A percentile compares a stretch with the other conserved stretches of the same genome.
These are phyloP conservation scores for Xylaria sp. DNA, from an alignment of 2,329 filamentous ascomycete genomes.

Conservation along the genomic window DNA sequence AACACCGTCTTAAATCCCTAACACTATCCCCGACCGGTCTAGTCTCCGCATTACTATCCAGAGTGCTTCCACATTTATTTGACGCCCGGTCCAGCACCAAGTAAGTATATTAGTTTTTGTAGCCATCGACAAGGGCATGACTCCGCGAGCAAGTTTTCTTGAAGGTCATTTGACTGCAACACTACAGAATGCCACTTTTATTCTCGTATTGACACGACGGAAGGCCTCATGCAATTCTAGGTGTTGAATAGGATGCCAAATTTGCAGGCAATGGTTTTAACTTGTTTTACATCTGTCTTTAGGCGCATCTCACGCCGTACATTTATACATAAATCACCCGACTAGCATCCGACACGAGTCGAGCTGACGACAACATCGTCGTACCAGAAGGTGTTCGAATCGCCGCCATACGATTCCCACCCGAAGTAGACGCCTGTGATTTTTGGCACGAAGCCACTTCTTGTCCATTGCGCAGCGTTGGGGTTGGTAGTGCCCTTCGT, in stretches of 20 bases:
- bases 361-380: conserved; percentile 66
- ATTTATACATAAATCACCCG: not conserved
- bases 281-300: not conserved
- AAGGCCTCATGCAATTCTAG: not conserved
- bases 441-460: conserved; percentile 61
- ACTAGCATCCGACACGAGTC: conserved; percentile 60
- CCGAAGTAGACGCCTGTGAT: conserved; percentile 69
- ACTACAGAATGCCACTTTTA: not conserved
- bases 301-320: not conserved
- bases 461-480: conserved; percentile 65
- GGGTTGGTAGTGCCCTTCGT: conserved; percentile 60
- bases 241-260: not conserved
- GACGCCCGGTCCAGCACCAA: not conserved
- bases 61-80: not conserved
- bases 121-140: no score
- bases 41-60: conserved; percentile 18
- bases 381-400: conserved; percentile 71
- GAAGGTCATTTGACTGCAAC: no score
- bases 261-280: not conserved
- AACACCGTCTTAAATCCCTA: conserved; percentile 20
- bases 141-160: no score
- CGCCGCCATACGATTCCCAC: conserved; percentile 71
- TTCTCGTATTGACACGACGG: not conserved
- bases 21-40: conserved; percentile 16
- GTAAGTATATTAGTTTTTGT: no score